Evolutionary conservation across 352 stramenopile species (phyloP).

Genomic region (Phytopythium vexans): DNA sequence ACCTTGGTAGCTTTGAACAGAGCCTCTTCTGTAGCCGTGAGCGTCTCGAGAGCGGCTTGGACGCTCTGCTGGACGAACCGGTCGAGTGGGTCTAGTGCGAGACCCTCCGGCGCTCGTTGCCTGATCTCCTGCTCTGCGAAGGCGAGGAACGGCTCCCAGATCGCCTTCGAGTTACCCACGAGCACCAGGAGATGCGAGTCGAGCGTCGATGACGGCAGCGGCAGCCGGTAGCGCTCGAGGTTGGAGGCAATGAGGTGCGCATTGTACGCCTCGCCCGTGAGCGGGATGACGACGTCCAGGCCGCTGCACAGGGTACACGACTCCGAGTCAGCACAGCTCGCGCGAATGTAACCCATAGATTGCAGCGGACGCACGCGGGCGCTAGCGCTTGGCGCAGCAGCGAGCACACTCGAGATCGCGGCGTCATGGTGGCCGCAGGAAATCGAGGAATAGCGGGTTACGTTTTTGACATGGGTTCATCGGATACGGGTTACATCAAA

Average conservation of each 20-base stretch:
- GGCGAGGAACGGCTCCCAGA: slow-evolving; percentile 53
- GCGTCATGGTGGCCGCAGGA: not conserved
- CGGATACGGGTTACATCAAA: not conserved
- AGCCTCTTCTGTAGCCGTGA: slow-evolving; percentile 4
- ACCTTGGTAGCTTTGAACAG: no score
- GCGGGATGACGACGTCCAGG: slow-evolving; percentile 63
- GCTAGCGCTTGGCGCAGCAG: slow-evolving; percentile 4
- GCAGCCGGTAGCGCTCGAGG: slow-evolving; percentile 46
- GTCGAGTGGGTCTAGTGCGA: slow-evolving; percentile 51
- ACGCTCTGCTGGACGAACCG: slow-evolving; percentile 53
- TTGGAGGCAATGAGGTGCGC: slow-evolving; percentile 24
- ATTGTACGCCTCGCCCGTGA: slow-evolving; percentile 70
- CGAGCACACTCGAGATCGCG: slow-evolving; percentile 3
- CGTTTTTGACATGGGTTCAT: not conserved
- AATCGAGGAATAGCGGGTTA: not conserved
- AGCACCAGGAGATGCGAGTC: slow-evolving; percentile 54
- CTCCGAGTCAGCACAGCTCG: no score
- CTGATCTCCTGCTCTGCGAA: slow-evolving; percentile 32
- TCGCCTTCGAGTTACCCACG: slow-evolving; percentile 55
- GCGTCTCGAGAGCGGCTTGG: slow-evolving; percentile 16
- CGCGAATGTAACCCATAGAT: no score
- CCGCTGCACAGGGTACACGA: slow-evolving; percentile 22
- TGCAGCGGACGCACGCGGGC: not conserved
- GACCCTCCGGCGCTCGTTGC: slow-evolving; percentile 13
- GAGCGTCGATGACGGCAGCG: slow-evolving; percentile 12